Evolutionary conservation across 1,139 yeast species (phyloP), one percentile per base, ranked within the genome.

Genomic region (Protomyces macrosporus): DNA sequence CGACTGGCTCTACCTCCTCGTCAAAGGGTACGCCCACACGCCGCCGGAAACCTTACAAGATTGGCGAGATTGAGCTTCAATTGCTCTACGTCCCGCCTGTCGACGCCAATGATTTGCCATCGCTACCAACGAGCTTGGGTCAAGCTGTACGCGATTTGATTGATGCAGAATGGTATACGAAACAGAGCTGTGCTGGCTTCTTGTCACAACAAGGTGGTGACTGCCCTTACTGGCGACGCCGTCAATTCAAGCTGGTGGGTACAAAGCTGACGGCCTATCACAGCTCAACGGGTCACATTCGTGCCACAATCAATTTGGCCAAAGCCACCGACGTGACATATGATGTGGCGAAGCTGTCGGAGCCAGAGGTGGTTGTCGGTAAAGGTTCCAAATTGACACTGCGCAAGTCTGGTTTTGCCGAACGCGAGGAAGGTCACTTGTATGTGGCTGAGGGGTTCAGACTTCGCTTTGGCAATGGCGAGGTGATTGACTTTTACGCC

Each of bases 191-290:
- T 67, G 86, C 85, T 69, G 93, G 93, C 2, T 85, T 79, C 71
- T 76, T 87, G 75, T 83, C 84, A 64, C 95, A 87, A 75, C 89
- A 85, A 69, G 95, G 93, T 23, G 93, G 93, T 0, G 95, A 87
- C 75, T 84, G 89, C 71, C 81, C 80, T 12, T 75, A 79, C 53
- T 84, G 88, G 87, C 82, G 87, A 67, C 79, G 86, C 67, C 74
- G 93, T 58, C 86, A 79, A 76, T 87, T 84, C 76, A 82, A 80
- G 69, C 78, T 87, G 37, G 72, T 77, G 48, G 88, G 87, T 0
- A 78, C 81, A 33, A 81, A 84, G 37, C 76, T 87, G 65, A 75
- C 81, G 40, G 90, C 90, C 0, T 86, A 84, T 71, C 85, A 86
- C 69, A 89, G 85, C 69, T 82, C 79, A 57, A 78, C 85, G 2